Conservation (phyloP, 495 filamentous ascomycete species). For the Penicillium angulare region DNA sequence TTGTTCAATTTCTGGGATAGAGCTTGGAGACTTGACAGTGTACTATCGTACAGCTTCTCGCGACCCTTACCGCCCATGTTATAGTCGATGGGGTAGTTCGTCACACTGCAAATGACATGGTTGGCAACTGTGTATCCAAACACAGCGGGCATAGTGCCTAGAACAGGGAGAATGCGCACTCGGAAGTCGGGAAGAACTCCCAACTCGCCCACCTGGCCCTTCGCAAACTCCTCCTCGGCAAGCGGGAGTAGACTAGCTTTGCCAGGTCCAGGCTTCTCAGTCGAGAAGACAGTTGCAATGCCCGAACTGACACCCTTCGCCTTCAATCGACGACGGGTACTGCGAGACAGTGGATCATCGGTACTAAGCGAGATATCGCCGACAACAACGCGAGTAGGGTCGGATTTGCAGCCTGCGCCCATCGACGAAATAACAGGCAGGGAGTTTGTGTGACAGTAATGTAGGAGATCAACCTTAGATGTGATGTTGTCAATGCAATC, state of each 20-base stretch:
- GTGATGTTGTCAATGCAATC: slow-evolving; percentile 99
- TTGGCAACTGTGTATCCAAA: slow-evolving; percentile 92
- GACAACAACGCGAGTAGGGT: slow-evolving; percentile 87
- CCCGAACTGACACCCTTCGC: slow-evolving; percentile 76
- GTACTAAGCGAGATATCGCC: slow-evolving; percentile 88
- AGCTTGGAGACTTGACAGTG: slow-evolving; percentile 68
- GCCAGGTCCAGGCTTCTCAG: slow-evolving; percentile 84
- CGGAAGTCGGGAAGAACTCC: slow-evolving; percentile 89
- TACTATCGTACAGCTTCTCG: slow-evolving; percentile 86
- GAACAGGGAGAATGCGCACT: slow-evolving; percentile 86
- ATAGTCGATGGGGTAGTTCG: slow-evolving; percentile 86
- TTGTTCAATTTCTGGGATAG: slow-evolving; percentile 70
- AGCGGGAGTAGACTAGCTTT: slow-evolving; percentile 88
- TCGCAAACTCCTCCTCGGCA: slow-evolving; percentile 81
- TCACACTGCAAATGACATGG: slow-evolving; percentile 82
- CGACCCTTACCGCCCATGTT: slow-evolving; percentile 69
- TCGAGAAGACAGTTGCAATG: slow-evolving; percentile 90
- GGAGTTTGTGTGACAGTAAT: slow-evolving; percentile 75
- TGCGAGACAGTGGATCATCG: slow-evolving; percentile 86
- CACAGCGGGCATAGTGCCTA: slow-evolving; percentile 95
- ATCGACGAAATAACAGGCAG: slow-evolving; percentile 89
- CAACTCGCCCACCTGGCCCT: slow-evolving; percentile 84
- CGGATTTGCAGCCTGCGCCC: slow-evolving; percentile 96
- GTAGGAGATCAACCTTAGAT: slow-evolving; percentile 87
- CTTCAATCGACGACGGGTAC: slow-evolving; percentile 76